Evolutionary conservation across 495 filamentous ascomycete genomes (phyloP), one percentile per base, ranked within the genome.

Genomic region (Xylaria grammica): DNA sequence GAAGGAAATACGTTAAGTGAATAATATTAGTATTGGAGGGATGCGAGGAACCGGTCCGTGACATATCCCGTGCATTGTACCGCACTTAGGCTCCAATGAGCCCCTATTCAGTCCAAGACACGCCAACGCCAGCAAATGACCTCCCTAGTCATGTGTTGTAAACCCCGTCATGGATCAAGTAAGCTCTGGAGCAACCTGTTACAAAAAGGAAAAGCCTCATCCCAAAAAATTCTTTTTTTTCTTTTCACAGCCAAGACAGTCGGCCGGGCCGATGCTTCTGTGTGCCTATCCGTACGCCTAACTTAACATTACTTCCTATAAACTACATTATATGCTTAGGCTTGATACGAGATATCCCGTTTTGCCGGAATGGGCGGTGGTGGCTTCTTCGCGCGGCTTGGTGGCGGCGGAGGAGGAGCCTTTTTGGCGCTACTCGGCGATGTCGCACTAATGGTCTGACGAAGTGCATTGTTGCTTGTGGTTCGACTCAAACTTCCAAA

Each of bases 401-500:
- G 92, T 13, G 92, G 92, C 24, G 91, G 92, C 38, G 91, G 92
- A 7, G 91, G 92, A 38, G 91, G 89, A 9, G 84, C 86, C 75
- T 92, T 93, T 79, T 91, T 90, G 26, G 70, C 55, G 20, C 75
- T 68, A 3, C 65, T 62, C 7, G 65, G 76, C 76, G 36, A 74
- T 10, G 61, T 19, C 69, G 17, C 74, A 63, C 65, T 82, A 82
- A 62, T 81, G 46, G 30, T 77, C 81, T 29, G 79, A 79, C 62
- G 81, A 75, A 68, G 84, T 83, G 60, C 72, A 27, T 42, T 74
- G 51, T 85, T 81, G 61, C 80, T 85, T 40, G 84, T 61, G 44
- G 68, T 82, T 26, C 87, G 87, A 48, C 82, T 79, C 49, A 83
- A 72, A 71, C 87, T 88, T 34, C 84, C 86, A 63, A 85, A 79